These are phyloP conservation scores for Lablab purpureus DNA, from an alignment of 306 rosid genomes.

Conservation along the genomic window DNA sequence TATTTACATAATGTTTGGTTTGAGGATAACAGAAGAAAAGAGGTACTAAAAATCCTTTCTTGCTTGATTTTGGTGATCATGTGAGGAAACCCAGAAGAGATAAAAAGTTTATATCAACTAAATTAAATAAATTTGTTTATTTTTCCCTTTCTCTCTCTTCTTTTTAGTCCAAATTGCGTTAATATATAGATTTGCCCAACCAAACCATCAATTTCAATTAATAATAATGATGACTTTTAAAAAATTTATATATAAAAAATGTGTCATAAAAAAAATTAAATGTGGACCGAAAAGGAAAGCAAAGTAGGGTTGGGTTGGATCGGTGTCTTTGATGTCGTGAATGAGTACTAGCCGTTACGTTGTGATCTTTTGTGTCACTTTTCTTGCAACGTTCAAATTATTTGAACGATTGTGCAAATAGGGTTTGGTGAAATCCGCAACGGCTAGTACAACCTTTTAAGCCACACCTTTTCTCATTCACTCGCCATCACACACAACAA, in stretches of 20 bases:
- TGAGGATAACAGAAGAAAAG: too few relatives aligned
- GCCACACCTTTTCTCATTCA: background rate
- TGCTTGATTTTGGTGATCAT: too few relatives aligned
- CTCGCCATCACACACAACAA: background rate
- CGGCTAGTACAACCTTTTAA: constrained; percentile 38
- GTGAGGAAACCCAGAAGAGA: too few relatives aligned
- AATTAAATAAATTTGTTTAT: too few relatives aligned
- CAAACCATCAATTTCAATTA: background rate
- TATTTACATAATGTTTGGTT: too few relatives aligned
- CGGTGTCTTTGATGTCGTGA: background rate
- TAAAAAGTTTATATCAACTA: too few relatives aligned
- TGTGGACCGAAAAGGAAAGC: background rate
- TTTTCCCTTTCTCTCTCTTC: too few relatives aligned
- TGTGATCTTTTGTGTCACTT: background rate
- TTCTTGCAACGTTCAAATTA: constrained; percentile 28
- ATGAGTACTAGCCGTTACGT: constrained; percentile 24
- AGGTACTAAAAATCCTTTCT: too few relatives aligned
- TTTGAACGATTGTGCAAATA: background rate
- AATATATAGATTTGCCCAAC: background rate
- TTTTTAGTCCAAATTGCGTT: too few relatives aligned
- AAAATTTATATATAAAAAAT: background rate
- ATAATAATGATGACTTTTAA: background rate
- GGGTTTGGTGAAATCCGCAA: constrained; percentile 28
- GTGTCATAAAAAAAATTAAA: background rate
- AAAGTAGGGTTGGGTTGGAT: constrained; percentile 8